Evolutionary conservation across 768 basidiomycete genomes (phyloP).

Genomic region (Lentinula guzmanii): DNA sequence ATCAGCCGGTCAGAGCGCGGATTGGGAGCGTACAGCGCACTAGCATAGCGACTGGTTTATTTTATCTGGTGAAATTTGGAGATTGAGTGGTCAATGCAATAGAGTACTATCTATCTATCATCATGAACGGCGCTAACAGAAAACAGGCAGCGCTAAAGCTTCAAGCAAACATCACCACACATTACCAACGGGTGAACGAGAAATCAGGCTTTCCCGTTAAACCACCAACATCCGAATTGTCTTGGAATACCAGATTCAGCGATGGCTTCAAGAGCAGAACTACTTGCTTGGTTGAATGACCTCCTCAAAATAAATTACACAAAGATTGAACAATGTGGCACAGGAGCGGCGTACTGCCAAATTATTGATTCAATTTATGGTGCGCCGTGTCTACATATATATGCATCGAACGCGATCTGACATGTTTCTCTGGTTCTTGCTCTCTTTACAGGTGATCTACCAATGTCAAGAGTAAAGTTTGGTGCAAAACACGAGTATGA

Average conservation of each 20-base stretch:
- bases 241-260: neutral
- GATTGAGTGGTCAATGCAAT: too few relatives aligned
- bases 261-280: slow-evolving; percentile 69
- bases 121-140: too few relatives aligned
- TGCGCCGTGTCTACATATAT: slow-evolving; percentile 18
- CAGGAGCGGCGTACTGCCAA: slow-evolving; percentile 92
- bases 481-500: slow-evolving; percentile 96
- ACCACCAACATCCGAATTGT: neutral
- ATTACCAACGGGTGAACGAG: neutral
- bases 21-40: neutral
- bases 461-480: slow-evolving; percentile 93
- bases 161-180: neutral
- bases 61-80: too few relatives aligned
- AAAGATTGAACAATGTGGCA: slow-evolving; percentile 89
- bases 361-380: slow-evolving; percentile 93
- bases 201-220: neutral
- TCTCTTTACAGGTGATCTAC: slow-evolving; percentile 65
- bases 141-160: neutral
- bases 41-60: neutral
- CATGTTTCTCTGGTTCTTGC: slow-evolving; percentile 11
- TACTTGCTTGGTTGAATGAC: slow-evolving; percentile 91
- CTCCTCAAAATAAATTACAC: slow-evolving; percentile 87
- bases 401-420: slow-evolving; percentile 13
- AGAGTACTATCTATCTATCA: too few relatives aligned
- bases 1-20: neutral